Percentiles rank a stretch among this genome's conserved stretches.
Evolutionary conservation across 768 basidiomycete genomes (phyloP).

Genomic region (Collybia mongolica): DNA sequence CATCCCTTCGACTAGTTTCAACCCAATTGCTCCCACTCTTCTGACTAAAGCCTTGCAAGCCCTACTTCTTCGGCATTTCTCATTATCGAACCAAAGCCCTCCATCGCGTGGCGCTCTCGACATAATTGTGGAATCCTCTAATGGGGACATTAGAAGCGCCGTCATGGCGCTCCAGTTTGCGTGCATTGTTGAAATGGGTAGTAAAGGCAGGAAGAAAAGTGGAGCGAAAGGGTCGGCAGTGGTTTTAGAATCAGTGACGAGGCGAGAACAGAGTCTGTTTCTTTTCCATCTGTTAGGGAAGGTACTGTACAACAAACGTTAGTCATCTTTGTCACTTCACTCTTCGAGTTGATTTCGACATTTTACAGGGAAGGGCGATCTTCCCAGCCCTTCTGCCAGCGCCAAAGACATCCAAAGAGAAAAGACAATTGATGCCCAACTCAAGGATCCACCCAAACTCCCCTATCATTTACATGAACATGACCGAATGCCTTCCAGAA

Average conservation of each 20-base stretch:
- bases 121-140: slow-evolving; percentile 71
- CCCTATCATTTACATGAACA: slow-evolving; percentile 61
- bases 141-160: slow-evolving; percentile 92
- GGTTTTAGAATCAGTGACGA: slow-evolving; percentile 71
- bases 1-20: slow-evolving; percentile 58
- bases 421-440: slow-evolving; percentile 49
- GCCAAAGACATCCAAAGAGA: slow-evolving; percentile 66
- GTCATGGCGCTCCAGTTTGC: slow-evolving; percentile 93
- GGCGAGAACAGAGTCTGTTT: slow-evolving; percentile 81
- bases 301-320: slow-evolving; percentile 94
- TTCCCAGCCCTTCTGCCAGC: slow-evolving; percentile 50
- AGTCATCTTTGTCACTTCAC: slow-evolving; percentile 17
- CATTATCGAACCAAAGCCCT: slow-evolving; percentile 26
- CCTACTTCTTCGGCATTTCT: slow-evolving; percentile 50
- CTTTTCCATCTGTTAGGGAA: slow-evolving; percentile 94
- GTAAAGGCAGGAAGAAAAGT: slow-evolving; percentile 32
- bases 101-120: slow-evolving; percentile 72
- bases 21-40: slow-evolving; percentile 87
- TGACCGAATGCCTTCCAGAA: slow-evolving; percentile 65
- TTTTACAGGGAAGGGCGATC: slow-evolving; percentile 71
- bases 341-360: slow-evolving; percentile 1
- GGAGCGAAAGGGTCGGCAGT: slow-evolving; percentile 24
- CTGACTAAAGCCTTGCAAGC: slow-evolving; percentile 75
- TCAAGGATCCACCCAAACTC: slow-evolving; percentile 55
- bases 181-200: slow-evolving; percentile 45